These are phyloP conservation scores for Gaeumannomyces tritici DNA, from an alignment of 2,329 filamentous ascomycete species.

Conservation along the genomic window DNA sequence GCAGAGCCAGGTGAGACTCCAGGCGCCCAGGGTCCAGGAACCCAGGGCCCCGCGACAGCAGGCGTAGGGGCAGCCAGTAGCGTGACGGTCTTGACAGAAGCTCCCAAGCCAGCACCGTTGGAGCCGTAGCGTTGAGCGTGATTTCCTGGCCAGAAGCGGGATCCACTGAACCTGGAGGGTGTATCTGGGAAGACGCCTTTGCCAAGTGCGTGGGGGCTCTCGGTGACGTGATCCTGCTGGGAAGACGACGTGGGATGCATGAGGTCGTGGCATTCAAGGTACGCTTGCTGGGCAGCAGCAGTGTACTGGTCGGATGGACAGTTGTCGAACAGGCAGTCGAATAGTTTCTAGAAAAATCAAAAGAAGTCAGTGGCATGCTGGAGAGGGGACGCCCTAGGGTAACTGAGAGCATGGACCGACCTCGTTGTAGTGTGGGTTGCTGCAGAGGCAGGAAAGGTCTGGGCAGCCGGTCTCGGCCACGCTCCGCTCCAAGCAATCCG, in stretches of 20 bases:
- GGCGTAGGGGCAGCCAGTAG: not conserved
- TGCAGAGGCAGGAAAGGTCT: conserved; percentile 1
- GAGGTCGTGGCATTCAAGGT: not conserved
- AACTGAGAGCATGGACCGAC: not conserved
- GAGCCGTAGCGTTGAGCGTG: not conserved
- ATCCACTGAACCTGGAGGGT: not conserved
- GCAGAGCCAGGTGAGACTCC: too few relatives aligned
- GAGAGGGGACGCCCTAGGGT: not conserved
- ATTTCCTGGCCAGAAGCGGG: not conserved
- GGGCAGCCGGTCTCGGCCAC: conserved; percentile 1
- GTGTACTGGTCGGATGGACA: conserved; percentile 1
- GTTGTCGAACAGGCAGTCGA: conserved; percentile 3
- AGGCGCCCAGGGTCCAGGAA: not conserved
- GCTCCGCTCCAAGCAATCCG: not conserved
- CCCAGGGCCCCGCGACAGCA: not conserved
- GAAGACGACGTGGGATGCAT: not conserved
- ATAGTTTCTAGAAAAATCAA: not conserved
- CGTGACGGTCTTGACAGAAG: not conserved
- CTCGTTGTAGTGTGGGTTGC: not conserved
- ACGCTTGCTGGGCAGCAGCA: not conserved
- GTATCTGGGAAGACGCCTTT: not conserved
- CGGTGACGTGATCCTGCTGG: not conserved
- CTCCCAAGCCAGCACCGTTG: not conserved
- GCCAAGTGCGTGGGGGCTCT: too few relatives aligned
- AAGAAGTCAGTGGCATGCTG: not conserved